phyloP scores from a whole-genome alignment of 805 yeast genomes.

The Zygosaccharomyces lentus region DNA sequence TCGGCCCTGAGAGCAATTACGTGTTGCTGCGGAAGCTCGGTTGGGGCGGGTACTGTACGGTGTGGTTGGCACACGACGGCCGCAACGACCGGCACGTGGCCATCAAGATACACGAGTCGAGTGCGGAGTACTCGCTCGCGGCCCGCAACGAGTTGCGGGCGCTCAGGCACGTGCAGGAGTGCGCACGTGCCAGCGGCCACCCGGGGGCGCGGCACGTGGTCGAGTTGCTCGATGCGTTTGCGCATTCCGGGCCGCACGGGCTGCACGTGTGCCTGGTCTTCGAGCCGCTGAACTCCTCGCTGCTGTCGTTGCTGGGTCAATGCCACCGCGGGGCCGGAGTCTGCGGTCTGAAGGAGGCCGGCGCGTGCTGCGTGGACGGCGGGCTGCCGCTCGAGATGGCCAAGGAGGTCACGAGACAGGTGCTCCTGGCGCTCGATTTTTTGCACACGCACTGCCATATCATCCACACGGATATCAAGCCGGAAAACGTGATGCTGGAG shows the following conservation, averaged over 20 bases:
- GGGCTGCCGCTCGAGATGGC: conserved; percentile 53
- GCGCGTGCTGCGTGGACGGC: conserved; percentile 41
- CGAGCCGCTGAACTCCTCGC: conserved; percentile 57
- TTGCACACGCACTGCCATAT: conserved; percentile 42
- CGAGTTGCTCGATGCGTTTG: conserved; percentile 51
- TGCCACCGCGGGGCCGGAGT: conserved; percentile 11
- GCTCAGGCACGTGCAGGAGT: conserved; percentile 35
- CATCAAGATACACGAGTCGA: conserved; percentile 55
- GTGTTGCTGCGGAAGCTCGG: conserved; percentile 54
- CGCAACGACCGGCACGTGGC: conserved; percentile 47
- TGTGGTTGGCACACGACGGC: conserved; percentile 55
- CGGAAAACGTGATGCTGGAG: conserved; percentile 8
- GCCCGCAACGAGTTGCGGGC: conserved; percentile 59
- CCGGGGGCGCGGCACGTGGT: conserved; percentile 53
- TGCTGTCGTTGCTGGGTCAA: conserved; percentile 33
- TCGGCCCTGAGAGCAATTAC: conserved; percentile 45
- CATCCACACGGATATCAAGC: conserved; percentile 5
- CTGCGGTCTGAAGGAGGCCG: conserved; percentile 32
- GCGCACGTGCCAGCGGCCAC: conserved; percentile 34
- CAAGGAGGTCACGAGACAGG: conserved; percentile 53
- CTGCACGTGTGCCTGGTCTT: conserved; percentile 63
- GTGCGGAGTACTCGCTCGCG: conserved; percentile 52
- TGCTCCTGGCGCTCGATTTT: conserved; percentile 52
- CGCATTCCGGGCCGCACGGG: conserved; percentile 58
- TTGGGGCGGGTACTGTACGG: conserved; percentile 71